phyloP scores from a whole-genome alignment of 1,284 basidiomycete genomes.

The Trichosporon sp. region DNA sequence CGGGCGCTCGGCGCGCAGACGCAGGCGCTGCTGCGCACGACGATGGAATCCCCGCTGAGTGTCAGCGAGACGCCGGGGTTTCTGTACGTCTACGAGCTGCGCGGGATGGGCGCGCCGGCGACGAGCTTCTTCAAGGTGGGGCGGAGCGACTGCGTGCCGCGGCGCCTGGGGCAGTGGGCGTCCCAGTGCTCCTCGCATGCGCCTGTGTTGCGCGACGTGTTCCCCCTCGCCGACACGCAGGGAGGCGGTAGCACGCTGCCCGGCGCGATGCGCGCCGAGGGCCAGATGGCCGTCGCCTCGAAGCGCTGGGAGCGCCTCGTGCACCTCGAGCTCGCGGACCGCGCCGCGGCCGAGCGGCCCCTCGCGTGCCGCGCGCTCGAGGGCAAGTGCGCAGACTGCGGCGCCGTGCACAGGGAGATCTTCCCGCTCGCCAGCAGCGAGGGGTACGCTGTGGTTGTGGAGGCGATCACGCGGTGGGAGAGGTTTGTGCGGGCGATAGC shows the following conservation, averaged over 20 bases:
- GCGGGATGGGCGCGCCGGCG: slow-evolving; percentile 31
- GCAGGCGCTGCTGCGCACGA: slow-evolving; percentile 43
- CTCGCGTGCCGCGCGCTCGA: slow-evolving; percentile 22
- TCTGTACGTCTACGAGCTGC: slow-evolving; percentile 48
- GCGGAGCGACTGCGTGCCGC: slow-evolving; percentile 47
- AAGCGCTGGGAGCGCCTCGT: slow-evolving; percentile 48
- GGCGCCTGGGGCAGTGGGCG: slow-evolving; percentile 47
- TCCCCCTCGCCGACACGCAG: slow-evolving; percentile 28
- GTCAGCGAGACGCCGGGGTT: slow-evolving; percentile 45
- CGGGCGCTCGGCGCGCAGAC: slow-evolving; percentile 44
- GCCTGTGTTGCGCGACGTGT: slow-evolving; percentile 45
- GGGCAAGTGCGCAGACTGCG: slow-evolving; percentile 41
- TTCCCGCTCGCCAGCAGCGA: slow-evolving; percentile 32
- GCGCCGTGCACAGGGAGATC: slow-evolving; percentile 41
- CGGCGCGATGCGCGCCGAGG: slow-evolving; percentile 28
- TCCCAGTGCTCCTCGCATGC: slow-evolving; percentile 42
- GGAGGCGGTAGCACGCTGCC: slow-evolving; percentile 22
- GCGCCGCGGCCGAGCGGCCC: slow-evolving; percentile 15
- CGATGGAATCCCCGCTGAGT: slow-evolving; percentile 47
- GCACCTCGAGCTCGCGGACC: slow-evolving; percentile 47
- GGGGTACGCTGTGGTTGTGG: slow-evolving; percentile 29
- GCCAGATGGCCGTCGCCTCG: slow-evolving; percentile 28
- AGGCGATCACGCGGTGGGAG: slow-evolving; percentile 45
- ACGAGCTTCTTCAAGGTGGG: slow-evolving; percentile 47
- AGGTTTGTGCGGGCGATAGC: slow-evolving; percentile 33